These are phyloP conservation scores for Nemania sp. DNA, from an alignment of 2,329 filamentous ascomycete species.

Conservation along the genomic window DNA sequence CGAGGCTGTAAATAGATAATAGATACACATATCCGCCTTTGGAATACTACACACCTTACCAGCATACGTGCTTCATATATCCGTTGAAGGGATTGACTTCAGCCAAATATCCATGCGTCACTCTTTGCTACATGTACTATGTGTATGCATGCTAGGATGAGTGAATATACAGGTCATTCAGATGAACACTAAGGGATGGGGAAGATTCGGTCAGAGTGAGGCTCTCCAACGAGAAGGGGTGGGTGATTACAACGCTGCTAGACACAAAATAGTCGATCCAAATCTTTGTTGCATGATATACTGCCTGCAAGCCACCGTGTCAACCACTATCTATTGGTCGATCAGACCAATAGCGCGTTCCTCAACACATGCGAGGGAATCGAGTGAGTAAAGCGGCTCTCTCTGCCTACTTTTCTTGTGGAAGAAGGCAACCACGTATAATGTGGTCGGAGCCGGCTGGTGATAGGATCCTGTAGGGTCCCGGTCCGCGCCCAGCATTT, in stretches of 20 bases:
- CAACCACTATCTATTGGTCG: background rate
- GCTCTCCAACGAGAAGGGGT: background rate
- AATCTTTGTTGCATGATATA: background rate
- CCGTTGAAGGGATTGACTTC: too few species aligned
- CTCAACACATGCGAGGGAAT: background rate
- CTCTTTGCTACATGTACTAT: too few species aligned
- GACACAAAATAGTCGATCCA: background rate
- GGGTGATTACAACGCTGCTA: background rate
- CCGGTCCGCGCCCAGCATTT: constrained; percentile 1
- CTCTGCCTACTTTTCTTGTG: background rate
- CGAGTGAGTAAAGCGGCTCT: background rate
- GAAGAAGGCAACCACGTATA: background rate
- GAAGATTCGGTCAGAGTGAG: constrained; percentile 3
- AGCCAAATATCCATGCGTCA: too few species aligned
- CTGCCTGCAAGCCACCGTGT: background rate
- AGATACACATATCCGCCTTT: too few species aligned
- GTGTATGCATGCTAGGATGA: too few species aligned
- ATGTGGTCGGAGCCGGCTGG: background rate
- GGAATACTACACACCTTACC: too few species aligned
- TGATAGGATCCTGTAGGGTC: background rate
- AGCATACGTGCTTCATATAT: too few species aligned
- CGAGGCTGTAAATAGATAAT: too few species aligned
- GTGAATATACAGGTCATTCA: too few species aligned
- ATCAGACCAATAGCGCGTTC: background rate
- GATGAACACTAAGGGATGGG: too few species aligned